Evolutionary conservation across 2,329 filamentous ascomycete species (phyloP).

Genomic region (Pyrenochaeta sp.): DNA sequence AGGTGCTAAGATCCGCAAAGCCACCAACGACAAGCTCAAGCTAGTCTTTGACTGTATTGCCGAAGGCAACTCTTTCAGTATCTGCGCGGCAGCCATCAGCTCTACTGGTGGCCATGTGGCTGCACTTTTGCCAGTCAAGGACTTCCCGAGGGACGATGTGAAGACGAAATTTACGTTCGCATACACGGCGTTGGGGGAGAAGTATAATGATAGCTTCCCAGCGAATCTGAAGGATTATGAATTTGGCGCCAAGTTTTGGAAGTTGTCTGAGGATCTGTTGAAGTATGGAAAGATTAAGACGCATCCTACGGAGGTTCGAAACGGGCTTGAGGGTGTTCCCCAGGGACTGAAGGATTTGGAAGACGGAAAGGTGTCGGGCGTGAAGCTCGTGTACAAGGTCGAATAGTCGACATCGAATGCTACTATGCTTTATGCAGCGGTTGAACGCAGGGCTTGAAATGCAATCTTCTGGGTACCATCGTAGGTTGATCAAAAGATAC

Average conservation of each 20-base stretch:
- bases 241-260: slow-evolving; percentile 40
- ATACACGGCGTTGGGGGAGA: slow-evolving; percentile 55
- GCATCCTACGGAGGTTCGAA: slow-evolving; percentile 39
- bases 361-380: slow-evolving; percentile 44
- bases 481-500: too few relatives aligned
- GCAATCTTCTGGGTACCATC: background rate
- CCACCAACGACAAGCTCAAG: slow-evolving; percentile 55
- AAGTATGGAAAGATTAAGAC: slow-evolving; percentile 43
- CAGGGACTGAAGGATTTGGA: slow-evolving; percentile 45
- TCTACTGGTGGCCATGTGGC: slow-evolving; percentile 31
- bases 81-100: slow-evolving; percentile 32
- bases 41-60: slow-evolving; percentile 61
- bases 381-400: slow-evolving; percentile 45
- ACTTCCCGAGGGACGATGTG: slow-evolving; percentile 54
- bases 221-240: slow-evolving; percentile 37
- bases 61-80: slow-evolving; percentile 24
- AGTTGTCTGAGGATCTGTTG: slow-evolving; percentile 30
- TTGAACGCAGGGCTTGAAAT: background rate
- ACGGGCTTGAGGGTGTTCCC: slow-evolving; percentile 41
- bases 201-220: slow-evolving; percentile 42
- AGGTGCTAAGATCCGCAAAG: slow-evolving; percentile 57
- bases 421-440: background rate
- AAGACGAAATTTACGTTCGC: slow-evolving; percentile 53
- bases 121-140: slow-evolving; percentile 30
- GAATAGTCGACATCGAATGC: slow-evolving; percentile 3